These are phyloP conservation scores for Acanthamoeba sp. DNA, from an alignment of 208 protist genomes.

Conservation along the genomic window DNA sequence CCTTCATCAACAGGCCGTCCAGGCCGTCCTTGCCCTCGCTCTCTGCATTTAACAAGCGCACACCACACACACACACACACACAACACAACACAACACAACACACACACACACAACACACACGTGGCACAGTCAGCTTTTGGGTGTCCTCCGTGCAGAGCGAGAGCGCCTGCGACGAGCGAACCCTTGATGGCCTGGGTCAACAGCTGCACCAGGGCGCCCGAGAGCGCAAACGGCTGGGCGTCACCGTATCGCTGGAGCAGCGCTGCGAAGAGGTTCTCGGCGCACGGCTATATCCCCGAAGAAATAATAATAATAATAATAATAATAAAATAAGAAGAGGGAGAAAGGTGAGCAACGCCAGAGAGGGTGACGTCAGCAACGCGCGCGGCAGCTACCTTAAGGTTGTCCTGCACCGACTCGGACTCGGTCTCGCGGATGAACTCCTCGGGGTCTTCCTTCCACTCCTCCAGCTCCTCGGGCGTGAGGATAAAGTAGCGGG, in stretches of 20 bases:
- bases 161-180: no score
- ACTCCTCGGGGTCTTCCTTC: conserved; percentile 74
- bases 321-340: not conserved
- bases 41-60: not conserved
- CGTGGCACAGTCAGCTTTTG: no score
- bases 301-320: no score
- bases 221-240: conserved; percentile 2
- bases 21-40: conserved; percentile 44
- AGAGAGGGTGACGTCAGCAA: not conserved
- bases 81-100: not conserved
- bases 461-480: conserved; percentile 63
- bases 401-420: conserved; percentile 73
- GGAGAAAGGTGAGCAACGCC: not conserved
- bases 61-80: not conserved
- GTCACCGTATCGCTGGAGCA: conserved; percentile 44
- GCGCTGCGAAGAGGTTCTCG: conserved; percentile 53
- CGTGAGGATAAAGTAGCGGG: conserved; percentile 55
- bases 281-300: conserved; percentile 36
- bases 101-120: no score
- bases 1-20: conserved; percentile 56
- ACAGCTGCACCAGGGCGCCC: conserved; percentile 13
- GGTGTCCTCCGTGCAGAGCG: no score
- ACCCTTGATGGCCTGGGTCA: conserved; percentile 70
- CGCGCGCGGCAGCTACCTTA: not conserved
- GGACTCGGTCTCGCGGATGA: conserved; percentile 61